phyloP scores from a whole-genome alignment of 2,329 filamentous ascomycete genomes.

The Penicillium capsulatum region DNA sequence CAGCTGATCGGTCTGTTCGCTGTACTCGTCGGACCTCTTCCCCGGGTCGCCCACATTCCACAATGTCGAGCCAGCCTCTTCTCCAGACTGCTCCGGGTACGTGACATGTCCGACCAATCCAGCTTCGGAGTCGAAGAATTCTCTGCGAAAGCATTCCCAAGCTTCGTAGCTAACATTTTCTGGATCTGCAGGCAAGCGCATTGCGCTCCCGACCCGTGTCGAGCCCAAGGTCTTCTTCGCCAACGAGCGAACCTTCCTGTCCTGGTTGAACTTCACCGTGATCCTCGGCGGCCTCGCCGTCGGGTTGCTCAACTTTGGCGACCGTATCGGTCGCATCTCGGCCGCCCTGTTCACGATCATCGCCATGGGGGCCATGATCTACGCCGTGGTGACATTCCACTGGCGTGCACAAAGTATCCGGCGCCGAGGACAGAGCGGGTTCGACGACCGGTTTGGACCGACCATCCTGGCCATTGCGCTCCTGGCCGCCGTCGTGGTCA shows the following conservation, averaged over 20 bases:
- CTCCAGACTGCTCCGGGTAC: slow-evolving; percentile 88
- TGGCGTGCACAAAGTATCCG: slow-evolving; percentile 94
- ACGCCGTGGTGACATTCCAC: slow-evolving; percentile 91
- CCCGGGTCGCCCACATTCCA: slow-evolving; percentile 18
- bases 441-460: slow-evolving; percentile 92
- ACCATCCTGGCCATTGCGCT: slow-evolving; percentile 84
- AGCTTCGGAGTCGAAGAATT: too few relatives aligned
- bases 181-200: slow-evolving; percentile 78
- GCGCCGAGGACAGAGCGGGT: slow-evolving; percentile 85
- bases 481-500: slow-evolving; percentile 85
- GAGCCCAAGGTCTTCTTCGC: slow-evolving; percentile 99
- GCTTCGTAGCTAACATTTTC: slow-evolving; percentile 6
- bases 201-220: slow-evolving; percentile 93
- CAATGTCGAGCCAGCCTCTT: slow-evolving; percentile 93
- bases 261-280: slow-evolving; percentile 99
- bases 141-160: not conserved
- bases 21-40: not conserved
- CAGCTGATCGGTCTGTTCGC: too few relatives aligned
- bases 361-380: slow-evolving; percentile 91
- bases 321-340: slow-evolving; percentile 87
- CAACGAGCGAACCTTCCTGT: slow-evolving; percentile 98
- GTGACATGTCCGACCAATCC: too few relatives aligned
- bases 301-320: slow-evolving; percentile 96
- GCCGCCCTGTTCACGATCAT: slow-evolving; percentile 92
- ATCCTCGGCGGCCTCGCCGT: slow-evolving; percentile 95